A percentile compares a stretch with the other conserved stretches of the same genome.
These are phyloP conservation scores for Sphaerulina musiva DNA, from an alignment of 2,329 filamentous ascomycete genomes.

Conservation along the genomic window DNA sequence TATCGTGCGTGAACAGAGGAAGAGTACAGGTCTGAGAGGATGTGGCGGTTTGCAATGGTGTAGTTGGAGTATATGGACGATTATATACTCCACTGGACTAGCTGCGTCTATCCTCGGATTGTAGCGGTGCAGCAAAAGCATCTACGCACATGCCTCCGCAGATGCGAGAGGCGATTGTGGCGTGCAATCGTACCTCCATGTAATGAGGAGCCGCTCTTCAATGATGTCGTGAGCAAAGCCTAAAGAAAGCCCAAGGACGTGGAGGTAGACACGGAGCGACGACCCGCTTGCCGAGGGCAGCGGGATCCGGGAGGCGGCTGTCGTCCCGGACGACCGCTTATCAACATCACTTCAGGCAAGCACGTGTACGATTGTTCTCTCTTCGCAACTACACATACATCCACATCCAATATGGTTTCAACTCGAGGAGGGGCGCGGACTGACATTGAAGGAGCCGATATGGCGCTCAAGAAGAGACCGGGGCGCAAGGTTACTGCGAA, in stretches of 20 bases:
- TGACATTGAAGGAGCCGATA: constrained; percentile 13
- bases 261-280: no score
- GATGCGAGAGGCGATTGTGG: background rate
- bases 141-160: background rate
- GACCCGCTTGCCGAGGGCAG: no score
- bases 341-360: background rate
- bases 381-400: constrained; percentile 1
- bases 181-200: background rate
- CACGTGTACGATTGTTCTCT: background rate
- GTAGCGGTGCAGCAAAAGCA: background rate
- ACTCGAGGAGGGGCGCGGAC: constrained; percentile 31
- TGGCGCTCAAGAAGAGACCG: constrained; percentile 31
- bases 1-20: no score
- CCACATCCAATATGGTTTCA: constrained; percentile 30
- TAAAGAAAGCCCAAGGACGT: background rate
- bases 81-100: background rate
- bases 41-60: no score
- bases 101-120: background rate
- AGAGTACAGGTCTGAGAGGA: no score
- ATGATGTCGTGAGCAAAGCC: background rate
- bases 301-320: no score
- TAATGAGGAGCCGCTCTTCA: background rate
- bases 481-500: constrained; percentile 30
- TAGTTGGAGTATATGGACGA: background rate
- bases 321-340: no score